Evolutionary conservation across 2,329 filamentous ascomycete species (phyloP).

Genomic region (Talaromyces rugulosus): DNA sequence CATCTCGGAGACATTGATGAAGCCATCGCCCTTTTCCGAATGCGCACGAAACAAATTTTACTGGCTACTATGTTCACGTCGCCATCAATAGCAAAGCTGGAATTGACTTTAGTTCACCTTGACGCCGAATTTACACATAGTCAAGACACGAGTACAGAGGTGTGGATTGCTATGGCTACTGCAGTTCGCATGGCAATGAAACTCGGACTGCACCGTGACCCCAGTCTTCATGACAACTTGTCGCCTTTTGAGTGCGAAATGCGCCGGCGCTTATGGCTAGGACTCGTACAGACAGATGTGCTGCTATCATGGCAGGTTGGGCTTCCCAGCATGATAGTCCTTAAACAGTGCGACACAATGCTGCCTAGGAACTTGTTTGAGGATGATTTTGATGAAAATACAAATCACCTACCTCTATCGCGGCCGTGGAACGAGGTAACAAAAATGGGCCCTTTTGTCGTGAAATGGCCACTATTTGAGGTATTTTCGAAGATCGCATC

Average conservation of each 20-base stretch:
- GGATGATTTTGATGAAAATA: conserved; percentile 54
- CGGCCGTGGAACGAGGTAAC: conserved; percentile 55
- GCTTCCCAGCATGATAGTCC: conserved; percentile 57
- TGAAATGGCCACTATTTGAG: conserved; percentile 29
- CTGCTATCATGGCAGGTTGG: conserved; percentile 61
- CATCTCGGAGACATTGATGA: conserved; percentile 48
- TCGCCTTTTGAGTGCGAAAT: conserved; percentile 54
- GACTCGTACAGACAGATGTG: conserved; percentile 52
- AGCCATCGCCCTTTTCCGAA: conserved; percentile 30
- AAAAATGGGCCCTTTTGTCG: conserved; percentile 36
- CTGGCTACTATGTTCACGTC: conserved; percentile 55
- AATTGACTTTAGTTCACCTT: conserved; percentile 54
- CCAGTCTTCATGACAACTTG: conserved; percentile 50
- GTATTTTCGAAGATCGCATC: conserved; percentile 34
- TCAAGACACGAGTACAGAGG: conserved; percentile 51
- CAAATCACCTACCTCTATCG: conserved; percentile 46
- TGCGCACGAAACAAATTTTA: conserved; percentile 54
- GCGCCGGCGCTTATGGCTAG: conserved; percentile 37
- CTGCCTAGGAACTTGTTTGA: conserved; percentile 57
- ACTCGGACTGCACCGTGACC: conserved; percentile 57
- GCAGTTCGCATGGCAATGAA: conserved; percentile 56
- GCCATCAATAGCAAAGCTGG: conserved; percentile 52
- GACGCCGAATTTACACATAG: conserved; percentile 54
- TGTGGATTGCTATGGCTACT: conserved; percentile 52
- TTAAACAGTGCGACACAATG: conserved; percentile 56